Evolutionary conservation across 495 filamentous ascomycete species (phyloP), one percentile per base, ranked within the genome.

Genomic region (Chaetomium cochliodes): DNA sequence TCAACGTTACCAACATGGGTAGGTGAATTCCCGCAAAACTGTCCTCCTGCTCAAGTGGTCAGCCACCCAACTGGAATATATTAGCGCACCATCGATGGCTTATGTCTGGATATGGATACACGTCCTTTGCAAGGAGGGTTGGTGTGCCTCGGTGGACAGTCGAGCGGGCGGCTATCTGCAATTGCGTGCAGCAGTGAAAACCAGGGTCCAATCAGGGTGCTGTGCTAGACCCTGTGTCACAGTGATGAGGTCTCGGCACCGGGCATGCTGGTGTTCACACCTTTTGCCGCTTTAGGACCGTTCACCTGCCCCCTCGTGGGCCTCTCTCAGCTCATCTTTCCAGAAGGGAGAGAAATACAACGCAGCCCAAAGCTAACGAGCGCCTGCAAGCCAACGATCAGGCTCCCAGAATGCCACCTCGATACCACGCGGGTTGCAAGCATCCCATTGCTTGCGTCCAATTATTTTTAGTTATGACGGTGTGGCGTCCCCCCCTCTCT

Each of bases 391-490:
- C 25, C 0, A 58, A 44, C 26, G 46, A n/a, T 46, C 49, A 62
- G 60, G 50, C 49, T 62, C 49, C 25, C 23, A 42, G 49, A n/a
- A 28, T 28, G 18, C 41, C 47, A 18, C 58, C 18, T 18, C 23
- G n/a, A 12, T 39, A 20, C 49, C 47, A 47, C 37, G 23, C 22
- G 41, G 26, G 26, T n/a, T 56, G 44, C 25, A 47, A 9, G 12
- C 56, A 15, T 50, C 46, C 6, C 33, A 23, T 23, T 23, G 42
- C 16, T 12, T 26, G 37, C 44, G 55, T 18, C 63, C 63, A 42
- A 59, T 60, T 65, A 65, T 65, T 65, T 64, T 59, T 59, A 65
- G 63, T 28, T 5, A 52, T 65, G 63, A 60, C 63, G 55, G 55
- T 59, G 63, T 65, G 63, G 63, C 63, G 63, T 42, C 53, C 30